Evolutionary conservation across 768 basidiomycete genomes (phyloP).

Genomic region (Jaapia argillacea): DNA sequence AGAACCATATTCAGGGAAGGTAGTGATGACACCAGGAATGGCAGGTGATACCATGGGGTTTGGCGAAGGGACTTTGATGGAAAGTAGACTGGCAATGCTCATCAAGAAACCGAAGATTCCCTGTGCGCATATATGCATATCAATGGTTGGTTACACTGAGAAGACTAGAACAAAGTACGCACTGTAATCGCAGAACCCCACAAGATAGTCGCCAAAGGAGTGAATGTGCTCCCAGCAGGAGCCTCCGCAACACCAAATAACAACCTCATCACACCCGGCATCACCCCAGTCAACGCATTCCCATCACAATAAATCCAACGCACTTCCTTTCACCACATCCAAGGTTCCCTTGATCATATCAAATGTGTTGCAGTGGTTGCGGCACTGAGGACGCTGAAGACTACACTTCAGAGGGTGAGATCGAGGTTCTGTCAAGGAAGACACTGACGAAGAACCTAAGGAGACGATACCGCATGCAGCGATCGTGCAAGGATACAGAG

Average conservation of each 20-base stretch:
- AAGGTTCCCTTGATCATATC: slow-evolving; percentile 72
- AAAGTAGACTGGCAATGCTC: slow-evolving; percentile 85
- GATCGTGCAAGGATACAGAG: slow-evolving; percentile 62
- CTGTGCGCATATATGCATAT: slow-evolving; percentile 25
- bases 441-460: slow-evolving; percentile 79
- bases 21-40: slow-evolving; percentile 89
- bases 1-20: slow-evolving; percentile 76
- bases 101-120: slow-evolving; percentile 88
- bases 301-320: slow-evolving; percentile 85
- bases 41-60: slow-evolving; percentile 97
- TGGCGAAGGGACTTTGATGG: slow-evolving; percentile 95
- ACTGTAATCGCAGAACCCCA: slow-evolving; percentile 77
- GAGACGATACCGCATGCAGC: slow-evolving; percentile 76
- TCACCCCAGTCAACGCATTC: slow-evolving; percentile 65
- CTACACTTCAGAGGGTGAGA: slow-evolving; percentile 58
- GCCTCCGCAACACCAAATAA: slow-evolving; percentile 37
- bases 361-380: slow-evolving; percentile 85
- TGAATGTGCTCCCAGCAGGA: slow-evolving; percentile 28
- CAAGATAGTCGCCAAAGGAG: slow-evolving; percentile 53
- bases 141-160: no score
- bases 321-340: no score
- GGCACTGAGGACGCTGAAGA: slow-evolving; percentile 77
- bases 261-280: slow-evolving; percentile 49
- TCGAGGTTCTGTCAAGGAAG: slow-evolving; percentile 58
- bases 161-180: no score